Percentiles rank a stretch among this genome's conserved stretches.
Conservation (phyloP, 2,329 filamentous ascomycete species). For the Lojkania enalia region DNA sequence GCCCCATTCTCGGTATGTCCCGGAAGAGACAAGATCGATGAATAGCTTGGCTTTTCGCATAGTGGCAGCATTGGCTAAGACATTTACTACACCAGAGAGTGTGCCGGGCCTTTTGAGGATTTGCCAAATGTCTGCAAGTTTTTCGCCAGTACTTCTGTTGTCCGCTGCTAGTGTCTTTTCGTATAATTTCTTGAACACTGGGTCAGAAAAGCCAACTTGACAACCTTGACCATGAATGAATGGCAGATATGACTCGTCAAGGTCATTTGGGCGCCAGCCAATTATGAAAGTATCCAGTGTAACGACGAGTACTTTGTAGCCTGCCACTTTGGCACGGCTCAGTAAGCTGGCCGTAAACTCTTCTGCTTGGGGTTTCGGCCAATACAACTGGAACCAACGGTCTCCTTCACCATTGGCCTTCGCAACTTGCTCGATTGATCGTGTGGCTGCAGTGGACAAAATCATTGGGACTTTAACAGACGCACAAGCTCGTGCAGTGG, state of each 20-base stretch:
- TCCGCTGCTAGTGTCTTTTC: constrained; percentile 38
- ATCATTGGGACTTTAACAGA: constrained; percentile 67
- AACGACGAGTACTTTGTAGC: constrained; percentile 69
- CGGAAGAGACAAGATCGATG: constrained; percentile 39
- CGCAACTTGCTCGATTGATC: constrained; percentile 69
- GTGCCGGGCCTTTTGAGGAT: constrained; percentile 43
- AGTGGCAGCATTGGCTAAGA: constrained; percentile 36
- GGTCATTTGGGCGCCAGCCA: constrained; percentile 69
- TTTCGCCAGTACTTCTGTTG: constrained; percentile 32
- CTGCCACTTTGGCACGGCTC: constrained; percentile 61
- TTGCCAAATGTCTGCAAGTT: constrained; percentile 42
- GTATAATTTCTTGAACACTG: constrained; percentile 41
- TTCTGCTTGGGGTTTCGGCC: constrained; percentile 66
- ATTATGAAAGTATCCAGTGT: constrained; percentile 73
- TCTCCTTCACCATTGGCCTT: constrained; percentile 59
- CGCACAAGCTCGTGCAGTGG: constrained; percentile 64
- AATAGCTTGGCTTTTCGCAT: constrained; percentile 45
- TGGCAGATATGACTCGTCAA: constrained; percentile 65
- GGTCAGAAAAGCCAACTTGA: constrained; percentile 42
- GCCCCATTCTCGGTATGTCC: constrained; percentile 40
- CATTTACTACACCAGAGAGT: constrained; percentile 33
- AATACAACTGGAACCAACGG: constrained; percentile 77
- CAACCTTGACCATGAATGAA: constrained; percentile 55
- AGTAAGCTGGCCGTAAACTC: constrained; percentile 68
- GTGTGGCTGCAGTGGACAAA: constrained; percentile 66